Base-by-base conservation (phyloP, 805 yeast genomes). In the Wickerhamiella slavikovae region DNA sequence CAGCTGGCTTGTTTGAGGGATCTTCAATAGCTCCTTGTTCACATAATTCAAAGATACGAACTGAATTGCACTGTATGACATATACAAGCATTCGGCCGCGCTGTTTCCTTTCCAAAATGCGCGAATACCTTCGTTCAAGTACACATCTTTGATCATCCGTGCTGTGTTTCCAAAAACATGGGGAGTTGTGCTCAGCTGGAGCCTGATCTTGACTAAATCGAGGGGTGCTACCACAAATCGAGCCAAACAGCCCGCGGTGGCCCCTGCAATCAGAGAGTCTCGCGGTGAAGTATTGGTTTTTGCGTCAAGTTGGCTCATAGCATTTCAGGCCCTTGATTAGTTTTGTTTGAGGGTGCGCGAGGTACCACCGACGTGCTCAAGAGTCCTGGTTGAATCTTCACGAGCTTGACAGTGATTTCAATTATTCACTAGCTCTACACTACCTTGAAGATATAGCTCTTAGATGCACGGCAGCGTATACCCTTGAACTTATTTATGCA, bases 81-180 rank as follows among this genome's bases (percentile, higher is more conserved):
- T 55, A 44, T 89, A 89, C 69, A 89, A 66, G 22, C 70, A 49
- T 38, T 80, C 80, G 0, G 96, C 98, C 0, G 98, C 93, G 0
- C 79, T 62, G 46, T 89, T 89, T 0, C 98, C 98, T 48, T 82
- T 83, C 96, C 96, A 89, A n/a, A 85, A 57, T 0, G 80, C 85
- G 6, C 49, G 35, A 1, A 72, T 24, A 1, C 93, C 92, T 49
- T 85, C 96, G 20, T 66, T 58, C 13, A 48, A 45, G 1, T 62
- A 37, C 2, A 80, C 61, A 1, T 55, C 48, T 10, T 35, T 37
- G 27, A 67, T 47, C 0, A 71, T 40, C 2, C 30, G 29, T 12
- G 35, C 12, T 5, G 49, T 23, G 2, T 30, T 12, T 1, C 37
- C 26, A 57, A 28, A 20, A 10, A 17, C 15, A 15, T 21, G 19